Evolutionary conservation across 331 rosid species (phyloP), one percentile per base, ranked within the genome.

Genomic region (Rhamnella rubrinervis): DNA sequence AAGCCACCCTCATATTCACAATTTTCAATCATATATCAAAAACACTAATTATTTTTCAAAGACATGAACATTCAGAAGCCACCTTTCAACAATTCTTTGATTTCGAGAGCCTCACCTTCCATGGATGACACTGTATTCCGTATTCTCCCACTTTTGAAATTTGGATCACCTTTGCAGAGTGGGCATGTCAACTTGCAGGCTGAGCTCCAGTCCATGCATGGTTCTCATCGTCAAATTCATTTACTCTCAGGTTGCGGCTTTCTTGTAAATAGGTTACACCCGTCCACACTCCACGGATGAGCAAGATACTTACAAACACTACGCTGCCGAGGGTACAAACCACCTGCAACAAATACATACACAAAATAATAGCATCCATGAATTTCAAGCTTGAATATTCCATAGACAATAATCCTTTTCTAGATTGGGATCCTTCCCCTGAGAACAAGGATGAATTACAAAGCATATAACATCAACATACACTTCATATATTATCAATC

Each of bases 251-350:
- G 77, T 38, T 72, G 55, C 68, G 83, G 68, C 19, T 74, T 50
- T 71, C 78, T 75, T 84, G 88, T 57, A 78, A 49, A 73, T 83
- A 84, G 31, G 75, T 63, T 41, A 85, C 73, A 58, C 93, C 91
- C 39, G 83, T 80, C 97, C 92, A 90, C 60, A 88, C 76, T 55
- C 95, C 97, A 6, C 90, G 88, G 61, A 90, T 86, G 64, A 84
- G 85, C 56, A 90, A 81, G 77, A 90, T 88, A 85, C 95, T 82
- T 65, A 90, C 80, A 46, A 90, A 90, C 60, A 90, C 95, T 60
- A 79, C 82, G 62, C 87, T 84, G 56, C 95, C 92, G 38, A 88
- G 77, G 47, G 92, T 90, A 83, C 96, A 90, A 40, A 86, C 59
- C 58, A 90, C 96, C 96, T 90, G 70, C 80, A 78, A 75, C 67